A percentile compares a stretch with the other conserved stretches of the same genome.
Evolutionary conservation across 345 rosid species (phyloP).

Genomic region (Euclidium syriacum): DNA sequence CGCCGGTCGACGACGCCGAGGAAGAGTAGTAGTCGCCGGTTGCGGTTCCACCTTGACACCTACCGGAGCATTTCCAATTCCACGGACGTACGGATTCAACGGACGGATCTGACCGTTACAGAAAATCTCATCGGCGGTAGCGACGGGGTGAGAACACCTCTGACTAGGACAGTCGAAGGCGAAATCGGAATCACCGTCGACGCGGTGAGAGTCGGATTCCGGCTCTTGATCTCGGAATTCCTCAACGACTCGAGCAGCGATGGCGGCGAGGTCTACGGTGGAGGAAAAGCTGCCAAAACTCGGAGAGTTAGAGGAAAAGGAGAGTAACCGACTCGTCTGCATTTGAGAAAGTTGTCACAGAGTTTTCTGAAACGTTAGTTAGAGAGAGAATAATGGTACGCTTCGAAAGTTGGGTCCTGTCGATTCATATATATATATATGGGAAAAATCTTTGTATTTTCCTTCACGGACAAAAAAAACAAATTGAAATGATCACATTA

Average conservation of each 20-base stretch:
- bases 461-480: background rate
- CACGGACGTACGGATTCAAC: constrained; percentile 33
- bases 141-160: constrained; percentile 27
- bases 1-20: constrained; percentile 36
- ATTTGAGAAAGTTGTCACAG: constrained; percentile 8
- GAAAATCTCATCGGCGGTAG: constrained; percentile 64
- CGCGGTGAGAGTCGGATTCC: constrained; percentile 9
- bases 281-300: constrained; percentile 38
- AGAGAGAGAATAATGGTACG: background rate
- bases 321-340: constrained; percentile 41
- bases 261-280: constrained; percentile 39
- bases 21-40: constrained; percentile 10
- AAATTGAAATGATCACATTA: constrained; percentile 13
- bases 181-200: constrained; percentile 41
- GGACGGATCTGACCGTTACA: constrained; percentile 63
- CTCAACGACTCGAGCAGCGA: constrained; percentile 44
- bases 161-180: constrained; percentile 36
- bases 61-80: background rate
- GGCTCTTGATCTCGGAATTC: constrained; percentile 32
- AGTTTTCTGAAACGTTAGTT: constrained; percentile 3
- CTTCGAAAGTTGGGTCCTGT: constrained; percentile 20
- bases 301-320: constrained; percentile 41
- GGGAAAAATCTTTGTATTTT: background rate
- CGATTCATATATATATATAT: background rate
- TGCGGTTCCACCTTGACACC: constrained; percentile 20